These are phyloP conservation scores for Colletotrichum euphorbiae DNA, from an alignment of 2,329 filamentous ascomycete genomes.

Conservation along the genomic window DNA sequence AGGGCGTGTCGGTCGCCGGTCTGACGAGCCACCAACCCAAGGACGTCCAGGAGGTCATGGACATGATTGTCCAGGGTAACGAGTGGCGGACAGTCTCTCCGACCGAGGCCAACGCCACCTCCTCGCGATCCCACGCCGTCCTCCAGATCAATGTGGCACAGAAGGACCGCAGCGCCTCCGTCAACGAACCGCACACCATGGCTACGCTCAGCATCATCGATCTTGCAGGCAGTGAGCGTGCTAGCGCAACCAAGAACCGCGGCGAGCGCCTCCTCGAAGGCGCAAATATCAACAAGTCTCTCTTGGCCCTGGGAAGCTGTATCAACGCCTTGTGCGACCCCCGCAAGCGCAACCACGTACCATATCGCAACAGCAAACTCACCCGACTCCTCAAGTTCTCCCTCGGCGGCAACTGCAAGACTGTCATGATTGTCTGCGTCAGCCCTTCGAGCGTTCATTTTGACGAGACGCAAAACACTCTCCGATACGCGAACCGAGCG, in stretches of 20 bases:
- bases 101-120: constrained; percentile 96
- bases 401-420: constrained; percentile 96
- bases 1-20: constrained; percentile 90
- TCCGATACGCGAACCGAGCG: constrained; percentile 95
- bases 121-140: constrained; percentile 95
- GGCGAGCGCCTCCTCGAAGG: constrained; percentile 92
- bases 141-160: constrained; percentile 96
- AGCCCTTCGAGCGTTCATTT: constrained; percentile 97
- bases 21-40: constrained; percentile 91
- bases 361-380: constrained; percentile 97
- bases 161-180: constrained; percentile 90
- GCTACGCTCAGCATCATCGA: constrained; percentile 98
- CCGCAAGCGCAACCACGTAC: constrained; percentile 91
- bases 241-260: constrained; percentile 95
- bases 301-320: constrained; percentile 93
- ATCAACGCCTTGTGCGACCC: constrained; percentile 98
- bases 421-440: constrained; percentile 99
- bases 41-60: constrained; percentile 97
- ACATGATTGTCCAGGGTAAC: constrained; percentile 97
- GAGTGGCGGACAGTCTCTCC: constrained; percentile 95
- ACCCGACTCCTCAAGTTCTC: constrained; percentile 97
- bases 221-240: constrained; percentile 93
- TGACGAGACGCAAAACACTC: constrained; percentile 97
- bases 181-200: constrained; percentile 97
- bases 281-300: constrained; percentile 99